Base-by-base conservation (phyloP, 73 alveolate genomes). In the Symbiodinium pilosum region DNA sequence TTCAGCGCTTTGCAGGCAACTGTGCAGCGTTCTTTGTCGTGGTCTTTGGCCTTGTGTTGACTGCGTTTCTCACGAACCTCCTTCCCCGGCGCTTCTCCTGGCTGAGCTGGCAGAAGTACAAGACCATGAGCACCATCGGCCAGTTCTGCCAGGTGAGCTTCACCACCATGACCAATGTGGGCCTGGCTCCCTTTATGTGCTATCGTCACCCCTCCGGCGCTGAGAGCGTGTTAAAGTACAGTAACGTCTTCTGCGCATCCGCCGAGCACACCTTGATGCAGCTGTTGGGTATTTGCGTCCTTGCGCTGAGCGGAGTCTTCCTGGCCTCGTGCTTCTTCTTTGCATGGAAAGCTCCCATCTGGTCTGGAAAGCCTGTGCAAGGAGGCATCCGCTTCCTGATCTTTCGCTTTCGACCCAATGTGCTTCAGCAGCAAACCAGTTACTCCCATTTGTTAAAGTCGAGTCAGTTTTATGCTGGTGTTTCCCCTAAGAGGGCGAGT, bases 131-230 rank as follows among this genome's bases (percentile, higher is more conserved):
- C 69, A 32, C 40, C 56, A 86, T 52, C n/a, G 93, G 93, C 34
- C 43, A 52, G 42, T 86, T 86, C 54, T 28, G 34, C 40, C 93
- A 86, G 59, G 47, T 52, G 32, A 8, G 83, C 56, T 86, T 86
- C 83, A 86, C 93, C 34, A 47, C 83, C 12, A 30, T 86, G 93
- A 16, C 81, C 64, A 86, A 86, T 14, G 54, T 86, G 43, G 52
- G 93, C 18, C n/a, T 86, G 83, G 40, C 0, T 7, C 93, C 93
- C 9, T 86, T 51, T 43, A 52, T 86, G 93, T 86, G 93, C 83
- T 51, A 14, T 14, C 34, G 54, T 28, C 93, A 86, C 36, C 93
- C 93, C 34, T n/a, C 43, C 8, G 93, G 93, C 34, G 0, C 11
- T 4, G 38, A 47, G 9, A 52, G 93, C 54, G 59, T 86, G 24